Conservation (phyloP, 257 asterid species). For the Ehretia macrophylla region DNA sequence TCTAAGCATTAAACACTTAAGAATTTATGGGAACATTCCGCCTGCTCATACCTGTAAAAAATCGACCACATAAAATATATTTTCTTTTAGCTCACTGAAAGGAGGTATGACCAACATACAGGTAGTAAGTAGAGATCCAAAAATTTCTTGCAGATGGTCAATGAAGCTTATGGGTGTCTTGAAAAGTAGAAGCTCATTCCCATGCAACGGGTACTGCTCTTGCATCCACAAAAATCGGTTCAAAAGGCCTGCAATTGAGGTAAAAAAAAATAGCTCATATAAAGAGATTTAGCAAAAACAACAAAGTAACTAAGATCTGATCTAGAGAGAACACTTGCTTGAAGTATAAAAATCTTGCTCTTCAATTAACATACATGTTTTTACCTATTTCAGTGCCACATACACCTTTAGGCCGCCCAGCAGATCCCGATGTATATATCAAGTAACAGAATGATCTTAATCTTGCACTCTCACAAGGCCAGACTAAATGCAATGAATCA, state of each 20-base stretch:
- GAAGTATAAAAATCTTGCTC: background rate
- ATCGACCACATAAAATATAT: conserved; percentile 47
- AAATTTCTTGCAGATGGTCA: conserved; percentile 93
- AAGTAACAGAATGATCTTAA: conserved; percentile 75
- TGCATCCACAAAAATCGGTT: conserved; percentile 91
- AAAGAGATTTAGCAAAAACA: conserved; percentile 1
- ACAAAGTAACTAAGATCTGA: conserved; percentile 3
- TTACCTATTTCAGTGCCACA: conserved; percentile 92
- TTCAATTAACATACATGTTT: conserved; percentile 6
- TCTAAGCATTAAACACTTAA: conserved; percentile 15
- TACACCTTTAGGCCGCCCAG: conserved; percentile 87
- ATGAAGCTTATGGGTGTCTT: conserved; percentile 89
- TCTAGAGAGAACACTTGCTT: conserved; percentile 6
- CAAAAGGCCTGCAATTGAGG: conserved; percentile 68
- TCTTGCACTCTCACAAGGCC: conserved; percentile 71
- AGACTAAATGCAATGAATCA: conserved; percentile 29
- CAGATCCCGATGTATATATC: conserved; percentile 93
- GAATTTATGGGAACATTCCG: conserved; percentile 8
- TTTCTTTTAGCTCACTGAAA: conserved; percentile 72
- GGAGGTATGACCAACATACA: conserved; percentile 91
- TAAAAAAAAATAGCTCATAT: conserved; percentile 15
- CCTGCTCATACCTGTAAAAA: conserved; percentile 60
- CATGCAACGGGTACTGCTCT: conserved; percentile 62
- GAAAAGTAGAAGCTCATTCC: conserved; percentile 58
- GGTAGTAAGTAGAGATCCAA: conserved; percentile 66